A percentile compares a stretch with the other conserved stretches of the same genome.
phyloP scores from a whole-genome alignment of 1,139 yeast genomes.

The Pichia sp. region DNA sequence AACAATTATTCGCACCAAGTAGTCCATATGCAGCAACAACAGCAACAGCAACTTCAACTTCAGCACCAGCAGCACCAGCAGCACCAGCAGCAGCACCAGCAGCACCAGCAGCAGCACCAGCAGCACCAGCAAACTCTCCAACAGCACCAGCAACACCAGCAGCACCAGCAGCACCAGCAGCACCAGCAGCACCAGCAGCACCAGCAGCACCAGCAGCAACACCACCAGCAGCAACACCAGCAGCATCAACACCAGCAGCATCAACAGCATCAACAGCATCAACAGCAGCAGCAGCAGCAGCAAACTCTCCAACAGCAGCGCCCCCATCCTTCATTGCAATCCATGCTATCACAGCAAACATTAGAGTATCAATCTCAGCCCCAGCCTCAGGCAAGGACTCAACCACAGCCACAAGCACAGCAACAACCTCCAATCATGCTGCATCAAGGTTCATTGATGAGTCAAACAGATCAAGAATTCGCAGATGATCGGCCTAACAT shows the following conservation, averaged over 20 bases:
- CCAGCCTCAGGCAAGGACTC: conserved; percentile 1
- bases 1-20: background rate
- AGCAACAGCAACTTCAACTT: background rate
- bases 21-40: conserved; percentile 2
- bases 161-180: conserved; percentile 17
- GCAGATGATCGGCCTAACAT: conserved; percentile 1
- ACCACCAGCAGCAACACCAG: background rate
- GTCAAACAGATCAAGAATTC: background rate
- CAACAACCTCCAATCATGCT: conserved; percentile 2
- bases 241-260: background rate
- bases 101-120: conserved; percentile 1
- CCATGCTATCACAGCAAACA: conserved; percentile 3
- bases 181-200: conserved; percentile 21
- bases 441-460: background rate
- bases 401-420: conserved; percentile 6
- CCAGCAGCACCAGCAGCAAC: background rate
- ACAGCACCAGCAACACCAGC: background rate
- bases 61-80: too few relatives aligned
- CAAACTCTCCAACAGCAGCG: background rate
- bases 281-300: background rate
- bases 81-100: too few relatives aligned
- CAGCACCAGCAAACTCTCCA: background rate
- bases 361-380: conserved; percentile 8
- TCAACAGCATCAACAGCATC: background rate
- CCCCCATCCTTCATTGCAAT: background rate